These are phyloP conservation scores for Venturiaceae sp. DNA, from an alignment of 2,329 filamentous ascomycete genomes.

Conservation along the genomic window DNA sequence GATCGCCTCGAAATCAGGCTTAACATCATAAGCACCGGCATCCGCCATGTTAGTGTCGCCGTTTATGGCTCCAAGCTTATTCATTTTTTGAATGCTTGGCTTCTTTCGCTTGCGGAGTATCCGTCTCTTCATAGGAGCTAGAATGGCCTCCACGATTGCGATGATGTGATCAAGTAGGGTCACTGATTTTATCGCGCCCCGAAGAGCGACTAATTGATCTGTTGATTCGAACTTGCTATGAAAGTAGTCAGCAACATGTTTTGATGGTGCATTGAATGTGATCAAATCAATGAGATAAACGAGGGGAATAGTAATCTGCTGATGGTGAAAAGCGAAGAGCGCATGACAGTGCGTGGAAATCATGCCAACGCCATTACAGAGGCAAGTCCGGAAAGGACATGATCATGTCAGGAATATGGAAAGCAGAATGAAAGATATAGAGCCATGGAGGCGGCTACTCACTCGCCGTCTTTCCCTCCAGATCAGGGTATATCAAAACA, in stretches of 20 bases:
- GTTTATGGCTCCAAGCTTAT: neutral
- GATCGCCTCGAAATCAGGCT: neutral
- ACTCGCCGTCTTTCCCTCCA: neutral
- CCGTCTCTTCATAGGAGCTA: conserved; percentile 2
- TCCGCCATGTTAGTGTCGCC: neutral
- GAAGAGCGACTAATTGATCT: neutral
- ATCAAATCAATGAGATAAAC: no score
- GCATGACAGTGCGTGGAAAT: neutral
- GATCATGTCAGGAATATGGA: neutral
- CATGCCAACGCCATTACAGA: neutral
- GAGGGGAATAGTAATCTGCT: neutral
- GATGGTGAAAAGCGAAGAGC: neutral
- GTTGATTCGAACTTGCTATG: neutral
- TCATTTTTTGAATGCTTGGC: neutral
- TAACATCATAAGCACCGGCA: neutral
- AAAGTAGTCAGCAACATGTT: neutral
- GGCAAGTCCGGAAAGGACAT: neutral
- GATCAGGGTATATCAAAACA: neutral
- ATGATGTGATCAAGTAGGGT: neutral
- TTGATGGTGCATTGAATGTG: neutral
- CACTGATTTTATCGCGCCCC: neutral
- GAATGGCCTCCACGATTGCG: neutral
- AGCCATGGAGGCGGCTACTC: neutral
- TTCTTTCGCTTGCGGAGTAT: conserved; percentile 2
- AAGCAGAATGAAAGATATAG: neutral